Evolutionary conservation across 2,329 filamentous ascomycete species (phyloP).

Genomic region (Arthroderma uncinatum): DNA sequence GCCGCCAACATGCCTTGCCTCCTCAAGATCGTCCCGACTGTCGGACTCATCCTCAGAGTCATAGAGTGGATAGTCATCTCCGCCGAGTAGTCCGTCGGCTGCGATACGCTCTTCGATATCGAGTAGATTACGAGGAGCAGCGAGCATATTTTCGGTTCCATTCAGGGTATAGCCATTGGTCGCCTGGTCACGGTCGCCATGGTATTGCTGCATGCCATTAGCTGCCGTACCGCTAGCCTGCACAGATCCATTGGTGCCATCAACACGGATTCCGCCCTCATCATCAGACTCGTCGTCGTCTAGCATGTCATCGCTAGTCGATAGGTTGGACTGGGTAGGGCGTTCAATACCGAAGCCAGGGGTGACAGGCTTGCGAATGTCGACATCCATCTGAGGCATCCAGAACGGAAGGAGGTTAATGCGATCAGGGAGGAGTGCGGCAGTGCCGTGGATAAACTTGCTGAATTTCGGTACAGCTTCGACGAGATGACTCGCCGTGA

Average conservation of each 20-base stretch:
- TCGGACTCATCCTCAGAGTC: constrained; percentile 81
- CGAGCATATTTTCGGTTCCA: constrained; percentile 39
- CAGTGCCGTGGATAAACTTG: constrained; percentile 95
- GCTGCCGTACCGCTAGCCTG: constrained; percentile 29
- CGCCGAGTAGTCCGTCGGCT: constrained; percentile 44
- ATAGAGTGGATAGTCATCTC: constrained; percentile 74
- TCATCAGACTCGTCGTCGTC: constrained; percentile 61
- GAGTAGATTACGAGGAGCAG: constrained; percentile 38
- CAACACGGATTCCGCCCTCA: constrained; percentile 35
- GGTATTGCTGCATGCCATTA: constrained; percentile 38
- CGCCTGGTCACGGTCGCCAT: constrained; percentile 40
- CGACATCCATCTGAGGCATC: constrained; percentile 96
- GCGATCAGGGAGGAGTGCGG: constrained; percentile 70
- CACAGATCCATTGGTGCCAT: constrained; percentile 8
- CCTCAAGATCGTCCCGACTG: constrained; percentile 62
- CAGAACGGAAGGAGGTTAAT: constrained; percentile 92
- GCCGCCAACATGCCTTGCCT: constrained; percentile 64
- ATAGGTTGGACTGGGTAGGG: constrained; percentile 61
- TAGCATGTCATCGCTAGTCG: constrained; percentile 65
- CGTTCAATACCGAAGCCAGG: constrained; percentile 87
- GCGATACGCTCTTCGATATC: constrained; percentile 80
- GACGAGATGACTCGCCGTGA: constrained; percentile 86
- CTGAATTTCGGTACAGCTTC: constrained; percentile 99
- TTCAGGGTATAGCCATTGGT: constrained; percentile 37
- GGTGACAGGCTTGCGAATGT: constrained; percentile 84